Percentiles rank a stretch among this genome's conserved stretches.
Conservation (phyloP, 768 basidiomycete species). For the Mycena rebaudengoi region DNA sequence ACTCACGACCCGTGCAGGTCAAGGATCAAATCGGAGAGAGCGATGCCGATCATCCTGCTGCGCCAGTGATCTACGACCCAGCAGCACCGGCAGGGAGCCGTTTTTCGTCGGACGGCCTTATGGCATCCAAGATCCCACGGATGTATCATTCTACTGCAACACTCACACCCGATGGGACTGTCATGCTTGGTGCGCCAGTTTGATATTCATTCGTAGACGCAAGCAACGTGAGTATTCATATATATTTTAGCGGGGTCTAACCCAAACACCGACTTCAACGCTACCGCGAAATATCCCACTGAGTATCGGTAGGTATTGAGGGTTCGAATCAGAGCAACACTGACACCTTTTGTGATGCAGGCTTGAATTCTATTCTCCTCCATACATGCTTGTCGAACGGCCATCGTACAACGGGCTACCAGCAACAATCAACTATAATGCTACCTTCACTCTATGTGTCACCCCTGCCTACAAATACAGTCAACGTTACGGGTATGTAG, state of each 20-base stretch:
- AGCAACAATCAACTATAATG: constrained; percentile 45
- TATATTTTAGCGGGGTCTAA: constrained; percentile 56
- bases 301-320: constrained; percentile 41
- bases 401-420: constrained; percentile 46
- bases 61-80: constrained; percentile 45
- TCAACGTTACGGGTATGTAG: constrained; percentile 37
- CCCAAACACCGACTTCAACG: constrained; percentile 47
- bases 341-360: constrained; percentile 24
- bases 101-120: constrained; percentile 41
- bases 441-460: constrained; percentile 43
- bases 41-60: constrained; percentile 48
- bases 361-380: constrained; percentile 51
- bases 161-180: constrained; percentile 40
- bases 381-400: constrained; percentile 48
- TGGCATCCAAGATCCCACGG: constrained; percentile 39
- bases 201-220: background rate
- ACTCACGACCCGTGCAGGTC: constrained; percentile 28
- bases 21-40: constrained; percentile 43
- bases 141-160: constrained; percentile 46
- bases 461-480: constrained; percentile 38
- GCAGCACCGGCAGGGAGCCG: constrained; percentile 36
- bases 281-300: constrained; percentile 31
- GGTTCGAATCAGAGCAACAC: background rate
- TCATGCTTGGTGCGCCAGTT: constrained; percentile 34
- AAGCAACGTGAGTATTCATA: background rate